Evolutionary conservation across 139 green algal species (phyloP).

Genomic region (Trebouxia sp.): DNA sequence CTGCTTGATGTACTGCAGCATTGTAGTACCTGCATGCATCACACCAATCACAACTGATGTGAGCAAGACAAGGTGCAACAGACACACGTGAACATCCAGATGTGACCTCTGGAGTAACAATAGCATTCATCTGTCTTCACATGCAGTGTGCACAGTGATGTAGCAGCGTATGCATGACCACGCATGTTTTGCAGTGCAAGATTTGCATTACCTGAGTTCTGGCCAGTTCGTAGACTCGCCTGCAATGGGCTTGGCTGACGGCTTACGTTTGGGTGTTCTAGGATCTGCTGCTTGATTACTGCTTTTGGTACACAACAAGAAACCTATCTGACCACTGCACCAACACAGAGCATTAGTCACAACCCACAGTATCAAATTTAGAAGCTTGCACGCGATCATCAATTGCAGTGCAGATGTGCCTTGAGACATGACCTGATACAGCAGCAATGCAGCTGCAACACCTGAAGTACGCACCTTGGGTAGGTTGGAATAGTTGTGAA

Average conservation of each 20-base stretch:
- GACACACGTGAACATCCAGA: no score
- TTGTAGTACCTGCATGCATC: slow-evolving; percentile 85
- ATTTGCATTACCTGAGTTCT: slow-evolving; percentile 44
- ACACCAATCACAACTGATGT: background rate
- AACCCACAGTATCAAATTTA: no score
- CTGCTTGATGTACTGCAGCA: slow-evolving; percentile 78
- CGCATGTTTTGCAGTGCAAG: background rate
- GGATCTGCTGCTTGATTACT: slow-evolving; percentile 49
- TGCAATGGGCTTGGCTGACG: slow-evolving; percentile 34
- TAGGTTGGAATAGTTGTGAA: slow-evolving; percentile 98
- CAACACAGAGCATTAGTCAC: background rate
- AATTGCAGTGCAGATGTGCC: background rate
- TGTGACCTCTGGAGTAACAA: no score
- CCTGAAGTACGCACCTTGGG: slow-evolving; percentile 60
- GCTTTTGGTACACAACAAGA: slow-evolving; percentile 95
- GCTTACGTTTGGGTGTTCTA: slow-evolving; percentile 47
- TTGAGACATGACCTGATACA: background rate
- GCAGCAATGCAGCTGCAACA: background rate
- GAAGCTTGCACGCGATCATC: background rate
- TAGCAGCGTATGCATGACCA: no score
- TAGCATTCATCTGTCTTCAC: no score
- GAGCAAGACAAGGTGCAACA: no score
- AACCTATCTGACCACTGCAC: slow-evolving; percentile 91
- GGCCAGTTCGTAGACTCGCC: slow-evolving; percentile 38
- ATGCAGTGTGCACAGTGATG: no score